These are phyloP conservation scores for Phytophthora sojae DNA, from an alignment of 352 stramenopile genomes.

Conservation along the genomic window DNA sequence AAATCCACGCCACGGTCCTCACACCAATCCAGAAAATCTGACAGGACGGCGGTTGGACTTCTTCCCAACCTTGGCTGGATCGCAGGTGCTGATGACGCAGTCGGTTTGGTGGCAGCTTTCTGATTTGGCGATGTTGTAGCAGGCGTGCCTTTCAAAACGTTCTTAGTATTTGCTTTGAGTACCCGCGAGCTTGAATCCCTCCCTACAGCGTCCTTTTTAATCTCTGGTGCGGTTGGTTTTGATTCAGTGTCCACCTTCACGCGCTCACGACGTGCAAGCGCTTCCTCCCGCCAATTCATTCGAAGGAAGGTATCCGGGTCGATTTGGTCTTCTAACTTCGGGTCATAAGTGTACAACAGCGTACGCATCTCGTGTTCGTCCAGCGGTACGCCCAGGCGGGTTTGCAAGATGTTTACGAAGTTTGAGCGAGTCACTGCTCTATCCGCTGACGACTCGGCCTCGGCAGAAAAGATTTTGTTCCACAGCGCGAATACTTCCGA, in stretches of 20 bases:
- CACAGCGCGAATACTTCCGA: conserved; percentile 51
- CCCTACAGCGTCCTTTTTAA: conserved; percentile 6
- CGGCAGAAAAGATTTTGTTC: conserved; percentile 44
- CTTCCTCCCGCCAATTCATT: conserved; percentile 62
- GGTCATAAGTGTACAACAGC: conserved; percentile 67
- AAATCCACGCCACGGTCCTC: conserved; percentile 57
- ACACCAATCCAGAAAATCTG: conserved; percentile 41
- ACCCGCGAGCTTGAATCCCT: conserved; percentile 23
- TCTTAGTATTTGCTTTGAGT: conserved; percentile 34
- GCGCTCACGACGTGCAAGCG: conserved; percentile 24
- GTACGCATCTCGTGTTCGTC: conserved; percentile 58
- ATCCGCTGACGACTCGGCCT: conserved; percentile 29
- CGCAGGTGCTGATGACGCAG: not conserved
- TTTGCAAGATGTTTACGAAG: conserved; percentile 53
- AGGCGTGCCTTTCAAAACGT: conserved; percentile 6
- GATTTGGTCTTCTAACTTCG: conserved; percentile 55
- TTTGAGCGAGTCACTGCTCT: conserved; percentile 38
- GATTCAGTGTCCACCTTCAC: conserved; percentile 25
- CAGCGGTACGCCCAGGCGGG: conserved; percentile 49
- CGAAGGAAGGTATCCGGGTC: conserved; percentile 60
- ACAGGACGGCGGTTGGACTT: conserved; percentile 18
- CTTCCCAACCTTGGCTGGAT: conserved; percentile 1
- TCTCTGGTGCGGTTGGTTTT: conserved; percentile 21
- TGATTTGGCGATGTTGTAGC: conserved; percentile 4
- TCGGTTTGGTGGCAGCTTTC: not conserved